A percentile compares a stretch with the other conserved stretches of the same genome.
phyloP scores from a whole-genome alignment of 108 stramenopile species.

The Fistulifera solaris region DNA sequence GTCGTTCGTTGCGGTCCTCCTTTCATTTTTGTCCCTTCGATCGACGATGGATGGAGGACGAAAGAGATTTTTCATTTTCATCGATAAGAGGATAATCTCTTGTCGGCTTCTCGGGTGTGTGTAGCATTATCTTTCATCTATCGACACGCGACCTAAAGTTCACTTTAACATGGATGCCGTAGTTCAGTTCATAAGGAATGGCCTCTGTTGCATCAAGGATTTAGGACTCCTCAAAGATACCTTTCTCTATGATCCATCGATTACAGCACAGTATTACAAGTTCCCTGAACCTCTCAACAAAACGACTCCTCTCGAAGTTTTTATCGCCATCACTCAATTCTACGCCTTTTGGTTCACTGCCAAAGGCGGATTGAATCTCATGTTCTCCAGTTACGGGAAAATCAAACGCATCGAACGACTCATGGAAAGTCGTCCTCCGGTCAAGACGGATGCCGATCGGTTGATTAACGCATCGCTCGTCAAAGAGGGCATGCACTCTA shows the following conservation, averaged over 20 bases:
- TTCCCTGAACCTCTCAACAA: conserved; percentile 55
- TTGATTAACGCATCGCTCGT: conserved; percentile 49
- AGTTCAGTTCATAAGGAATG: conserved; percentile 77
- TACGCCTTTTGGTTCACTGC: conserved; percentile 55
- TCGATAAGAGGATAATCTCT: no score
- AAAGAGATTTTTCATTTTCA: no score
- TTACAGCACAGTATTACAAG: conserved; percentile 35
- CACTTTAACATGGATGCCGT: conserved; percentile 67
- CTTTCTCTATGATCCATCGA: conserved; percentile 51
- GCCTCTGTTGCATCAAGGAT: conserved; percentile 75
- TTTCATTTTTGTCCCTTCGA: no score
- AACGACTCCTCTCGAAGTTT: conserved; percentile 75
- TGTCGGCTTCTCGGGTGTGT: no score
- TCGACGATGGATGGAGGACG: no score
- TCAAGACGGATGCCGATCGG: conserved; percentile 20
- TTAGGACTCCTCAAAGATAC: conserved; percentile 36
- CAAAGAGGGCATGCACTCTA: conserved; percentile 42
- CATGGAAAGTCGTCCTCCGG: conserved; percentile 12
- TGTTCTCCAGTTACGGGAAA: conserved; percentile 35
- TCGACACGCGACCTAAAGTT: no score
- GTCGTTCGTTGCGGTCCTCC: no score
- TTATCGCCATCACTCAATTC: conserved; percentile 66
- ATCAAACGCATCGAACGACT: conserved; percentile 41
- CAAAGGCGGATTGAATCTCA: conserved; percentile 36
- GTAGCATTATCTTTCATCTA: no score